Conservation (phyloP, 2,329 filamentous ascomycete species). For the Fusarium pseudoanthophilum region DNA sequence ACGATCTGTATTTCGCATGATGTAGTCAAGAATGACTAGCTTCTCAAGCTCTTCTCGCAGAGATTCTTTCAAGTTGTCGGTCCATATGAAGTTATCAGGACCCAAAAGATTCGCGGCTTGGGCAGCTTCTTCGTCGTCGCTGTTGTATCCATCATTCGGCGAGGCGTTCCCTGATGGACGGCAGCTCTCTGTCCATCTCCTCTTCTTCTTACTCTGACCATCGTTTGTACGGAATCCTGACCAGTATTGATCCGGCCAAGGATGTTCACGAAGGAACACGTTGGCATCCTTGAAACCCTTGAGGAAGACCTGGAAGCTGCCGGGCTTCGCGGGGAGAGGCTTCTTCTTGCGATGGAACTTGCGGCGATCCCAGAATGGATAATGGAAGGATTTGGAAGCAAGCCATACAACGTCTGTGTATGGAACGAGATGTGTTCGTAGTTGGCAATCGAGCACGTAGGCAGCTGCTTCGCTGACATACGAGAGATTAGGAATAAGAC, state of each 20-base stretch:
- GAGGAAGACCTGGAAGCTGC: slow-evolving; percentile 97
- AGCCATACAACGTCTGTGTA: slow-evolving; percentile 96
- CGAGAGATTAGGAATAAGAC: slow-evolving; percentile 94
- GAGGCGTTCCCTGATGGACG: slow-evolving; percentile 66
- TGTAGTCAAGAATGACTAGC: slow-evolving; percentile 96
- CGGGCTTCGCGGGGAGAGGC: slow-evolving; percentile 86
- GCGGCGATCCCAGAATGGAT: slow-evolving; percentile 95
- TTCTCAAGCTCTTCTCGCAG: slow-evolving; percentile 97
- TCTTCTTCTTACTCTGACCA: slow-evolving; percentile 70
- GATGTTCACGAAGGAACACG: slow-evolving; percentile 91
- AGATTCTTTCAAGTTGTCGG: slow-evolving; percentile 84
- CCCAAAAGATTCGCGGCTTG: slow-evolving; percentile 63
- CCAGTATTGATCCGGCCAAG: slow-evolving; percentile 92
- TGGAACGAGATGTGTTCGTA: slow-evolving; percentile 91
- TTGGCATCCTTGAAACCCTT: slow-evolving; percentile 98
- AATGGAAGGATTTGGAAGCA: slow-evolving; percentile 97
- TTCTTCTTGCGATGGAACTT: slow-evolving; percentile 90
- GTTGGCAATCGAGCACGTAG: slow-evolving; percentile 90
- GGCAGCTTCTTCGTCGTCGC: slow-evolving; percentile 64
- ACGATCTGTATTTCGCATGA: slow-evolving; percentile 98
- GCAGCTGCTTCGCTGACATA: slow-evolving; percentile 98
- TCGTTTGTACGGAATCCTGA: slow-evolving; percentile 76
- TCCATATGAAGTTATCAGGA: slow-evolving; percentile 80
- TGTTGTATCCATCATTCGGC: slow-evolving; percentile 72
- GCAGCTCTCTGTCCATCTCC: slow-evolving; percentile 81